phyloP scores from a whole-genome alignment of 176 grass and related monocot genomes.

The Raddia distichophylla region DNA sequence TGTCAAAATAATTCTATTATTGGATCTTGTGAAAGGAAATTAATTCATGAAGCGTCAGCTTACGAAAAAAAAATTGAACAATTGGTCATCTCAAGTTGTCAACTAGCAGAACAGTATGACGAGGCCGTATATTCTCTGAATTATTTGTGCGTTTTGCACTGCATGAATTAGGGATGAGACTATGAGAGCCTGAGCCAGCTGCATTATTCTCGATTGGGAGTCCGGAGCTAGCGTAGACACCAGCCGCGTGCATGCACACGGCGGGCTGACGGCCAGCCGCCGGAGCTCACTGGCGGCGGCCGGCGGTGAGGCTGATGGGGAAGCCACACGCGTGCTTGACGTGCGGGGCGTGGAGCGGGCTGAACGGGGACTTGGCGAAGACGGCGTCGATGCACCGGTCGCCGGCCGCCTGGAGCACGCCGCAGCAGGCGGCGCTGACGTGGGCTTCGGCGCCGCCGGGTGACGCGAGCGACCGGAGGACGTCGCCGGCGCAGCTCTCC shows the following conservation, averaged over 20 bases:
- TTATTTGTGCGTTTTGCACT: no score
- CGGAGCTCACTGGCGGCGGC: background rate
- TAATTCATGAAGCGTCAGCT: background rate
- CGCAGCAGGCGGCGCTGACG: slow-evolving; percentile 25
- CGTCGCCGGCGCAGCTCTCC: slow-evolving; percentile 13
- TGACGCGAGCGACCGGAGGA: slow-evolving; percentile 19
- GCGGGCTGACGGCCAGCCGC: background rate
- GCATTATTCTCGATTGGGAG: background rate
- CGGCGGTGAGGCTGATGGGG: background rate
- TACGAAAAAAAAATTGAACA: no score
- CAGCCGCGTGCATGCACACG: background rate
- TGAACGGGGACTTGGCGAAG: slow-evolving; percentile 21
- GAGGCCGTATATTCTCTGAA: background rate
- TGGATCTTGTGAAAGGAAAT: background rate
- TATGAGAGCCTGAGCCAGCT: background rate
- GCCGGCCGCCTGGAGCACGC: slow-evolving; percentile 7
- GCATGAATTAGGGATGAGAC: no score
- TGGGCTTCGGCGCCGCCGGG: background rate
- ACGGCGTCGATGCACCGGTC: slow-evolving; percentile 23
- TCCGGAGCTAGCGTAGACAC: background rate
- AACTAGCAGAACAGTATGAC: background rate
- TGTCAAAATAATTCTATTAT: background rate
- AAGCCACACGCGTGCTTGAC: slow-evolving; percentile 23
- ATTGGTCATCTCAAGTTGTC: no score
- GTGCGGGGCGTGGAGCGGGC: slow-evolving; percentile 1